Evolutionary conservation across 2,329 filamentous ascomycete species (phyloP).

Genomic region (Pyrenophora tritici-repentis): DNA sequence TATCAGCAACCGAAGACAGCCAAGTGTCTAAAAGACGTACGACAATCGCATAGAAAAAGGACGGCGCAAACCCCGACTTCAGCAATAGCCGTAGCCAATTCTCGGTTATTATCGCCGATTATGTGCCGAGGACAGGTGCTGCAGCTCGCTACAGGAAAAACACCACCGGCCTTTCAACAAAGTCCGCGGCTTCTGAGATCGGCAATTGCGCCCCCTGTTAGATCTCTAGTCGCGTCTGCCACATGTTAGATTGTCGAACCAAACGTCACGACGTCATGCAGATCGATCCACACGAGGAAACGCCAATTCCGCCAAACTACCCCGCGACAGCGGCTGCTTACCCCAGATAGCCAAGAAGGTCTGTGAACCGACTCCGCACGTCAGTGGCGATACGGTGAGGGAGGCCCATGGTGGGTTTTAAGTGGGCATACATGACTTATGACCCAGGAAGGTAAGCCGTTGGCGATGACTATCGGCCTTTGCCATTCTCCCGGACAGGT

Average conservation of each 20-base stretch:
- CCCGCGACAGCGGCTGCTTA: constrained; percentile 24
- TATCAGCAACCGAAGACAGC: too few relatives aligned
- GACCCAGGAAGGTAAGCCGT: constrained; percentile 17
- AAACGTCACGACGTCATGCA: constrained; percentile 17
- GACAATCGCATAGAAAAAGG: not conserved
- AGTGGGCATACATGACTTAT: not conserved
- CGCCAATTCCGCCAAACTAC: constrained; percentile 20
- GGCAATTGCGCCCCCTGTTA: constrained; percentile 12
- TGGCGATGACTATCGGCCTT: constrained; percentile 10
- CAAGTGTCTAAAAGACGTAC: too few relatives aligned
- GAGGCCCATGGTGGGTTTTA: not conserved
- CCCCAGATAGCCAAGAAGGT: constrained; percentile 18
- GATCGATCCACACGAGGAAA: constrained; percentile 7
- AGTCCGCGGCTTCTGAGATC: constrained; percentile 10
- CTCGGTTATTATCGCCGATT: not conserved
- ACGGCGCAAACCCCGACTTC: too few relatives aligned
- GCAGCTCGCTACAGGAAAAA: not conserved
- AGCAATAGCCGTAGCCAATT: too few relatives aligned
- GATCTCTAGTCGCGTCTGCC: not conserved
- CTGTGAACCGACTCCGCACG: constrained; percentile 9
- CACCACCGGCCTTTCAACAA: constrained; percentile 4
- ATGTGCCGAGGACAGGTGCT: not conserved
- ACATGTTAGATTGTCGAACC: constrained; percentile 7
- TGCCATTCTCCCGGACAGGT: constrained; percentile 15
- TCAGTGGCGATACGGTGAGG: constrained; percentile 7